phyloP scores from a whole-genome alignment of 2,329 filamentous ascomycete species.

The Chrysoporthe deuterocubensis region DNA sequence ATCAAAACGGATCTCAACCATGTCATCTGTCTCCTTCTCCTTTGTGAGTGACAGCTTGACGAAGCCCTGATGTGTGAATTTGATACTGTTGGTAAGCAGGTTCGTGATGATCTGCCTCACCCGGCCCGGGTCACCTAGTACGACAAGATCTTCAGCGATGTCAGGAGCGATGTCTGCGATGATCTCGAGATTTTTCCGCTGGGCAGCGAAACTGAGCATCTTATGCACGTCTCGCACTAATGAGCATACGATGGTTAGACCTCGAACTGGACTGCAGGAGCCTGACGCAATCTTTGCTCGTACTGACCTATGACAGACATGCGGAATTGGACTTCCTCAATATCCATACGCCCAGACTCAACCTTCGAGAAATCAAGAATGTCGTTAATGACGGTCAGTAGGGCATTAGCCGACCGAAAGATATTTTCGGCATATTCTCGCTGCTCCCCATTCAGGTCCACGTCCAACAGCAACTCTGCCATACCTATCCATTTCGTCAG shows the following conservation, averaged over 20 bases:
- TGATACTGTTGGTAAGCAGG: conserved; percentile 62
- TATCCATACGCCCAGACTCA: conserved; percentile 61
- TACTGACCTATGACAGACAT: conserved; percentile 29
- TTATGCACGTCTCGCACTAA: conserved; percentile 80
- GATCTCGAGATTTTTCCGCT: conserved; percentile 77
- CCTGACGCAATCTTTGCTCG: no score
- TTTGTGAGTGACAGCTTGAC: conserved; percentile 70
- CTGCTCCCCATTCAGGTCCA: conserved; percentile 56
- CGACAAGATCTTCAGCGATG: conserved; percentile 70
- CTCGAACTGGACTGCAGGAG: neutral
- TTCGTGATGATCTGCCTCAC: conserved; percentile 68
- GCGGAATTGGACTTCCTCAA: conserved; percentile 41
- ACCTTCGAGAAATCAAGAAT: conserved; percentile 71
- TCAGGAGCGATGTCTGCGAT: conserved; percentile 65
- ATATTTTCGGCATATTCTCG: conserved; percentile 61
- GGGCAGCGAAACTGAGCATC: conserved; percentile 85
- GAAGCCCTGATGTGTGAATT: conserved; percentile 70
- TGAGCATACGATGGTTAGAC: conserved; percentile 44
- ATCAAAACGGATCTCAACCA: conserved; percentile 70
- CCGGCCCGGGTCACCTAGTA: conserved; percentile 72
- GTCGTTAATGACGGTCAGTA: conserved; percentile 67
- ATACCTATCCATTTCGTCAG: conserved; percentile 37
- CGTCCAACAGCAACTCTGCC: conserved; percentile 60
- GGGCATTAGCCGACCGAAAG: conserved; percentile 60
- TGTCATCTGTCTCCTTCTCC: conserved; percentile 66